Base-by-base conservation (phyloP, 768 basidiomycete genomes). In the Cystoderma amianthinum region DNA sequence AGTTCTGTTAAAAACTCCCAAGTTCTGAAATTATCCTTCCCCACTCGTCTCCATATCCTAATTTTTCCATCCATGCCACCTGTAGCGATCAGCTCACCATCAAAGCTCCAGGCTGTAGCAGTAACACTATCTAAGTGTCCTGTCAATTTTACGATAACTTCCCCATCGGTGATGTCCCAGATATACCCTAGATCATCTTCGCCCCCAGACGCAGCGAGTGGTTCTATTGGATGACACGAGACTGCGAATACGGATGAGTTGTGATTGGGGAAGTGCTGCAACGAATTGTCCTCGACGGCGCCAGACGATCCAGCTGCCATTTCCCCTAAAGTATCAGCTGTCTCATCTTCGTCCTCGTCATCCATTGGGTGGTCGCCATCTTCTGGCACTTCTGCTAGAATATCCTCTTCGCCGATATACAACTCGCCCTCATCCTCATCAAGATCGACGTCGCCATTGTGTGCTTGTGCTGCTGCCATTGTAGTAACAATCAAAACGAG, bases 11-110 rank as follows among this genome's bases (percentile, higher is more conserved):
- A 66, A 59, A 98, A 95, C 61, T 97, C 94, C 96, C 96, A 99
- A 39, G 66, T 75, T 46, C 68, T 76, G 64, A 81, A 86, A 45
- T 82, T 64, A 34, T 82, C 80, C 49, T 68, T 83, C 3, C 81
- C 84, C 11, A 91, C 85, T 52, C 91, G 71, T 55, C 85, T 68
- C 96, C 96, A 99, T 46, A 99, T 67, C 46, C 94, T 72, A 28
- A 97, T 83, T 58, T 80, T 83, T 6, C 96, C 96, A 54, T 99
- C 96, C 96, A 99, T 98, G 0, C 96, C 96, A 7, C 95, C 96
- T 0, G 94, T 96, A 12, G 94, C 82, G 43, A 94, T 72, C 75
- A 96, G 74, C 63, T 96, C 85, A 2, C 96, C 96, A 57, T 98
- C 95, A 1, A 67, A 52, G 57, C 81, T 95, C 76, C 88, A 99